Evolutionary conservation across 1,139 yeast species (phyloP), one percentile per base, ranked within the genome.

Genomic region (Kluyveromyces sp.): DNA sequence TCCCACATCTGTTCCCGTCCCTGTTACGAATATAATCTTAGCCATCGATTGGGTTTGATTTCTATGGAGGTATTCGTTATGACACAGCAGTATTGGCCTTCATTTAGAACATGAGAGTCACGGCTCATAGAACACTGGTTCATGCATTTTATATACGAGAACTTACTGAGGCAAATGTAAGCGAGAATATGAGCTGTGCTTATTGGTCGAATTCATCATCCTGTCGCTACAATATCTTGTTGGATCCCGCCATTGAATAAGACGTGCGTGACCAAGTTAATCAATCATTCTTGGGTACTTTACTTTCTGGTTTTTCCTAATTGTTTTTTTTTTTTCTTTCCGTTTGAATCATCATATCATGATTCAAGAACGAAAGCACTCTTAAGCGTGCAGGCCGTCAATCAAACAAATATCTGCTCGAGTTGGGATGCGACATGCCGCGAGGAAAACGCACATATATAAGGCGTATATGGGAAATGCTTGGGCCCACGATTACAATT

Each of bases 1-100:
- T 4, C 68, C 69, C 34, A 64, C 64, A 45, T 64, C 69, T 0
- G 68, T 65, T 43, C 64, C 69, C 3, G 68, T 64, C 4, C 68
- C 68, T 1, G 69, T 63, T 3, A 65, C 54, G 41, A 65, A 65
- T 7, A 64, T 50, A 10, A 35, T 35, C 10, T 35, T 35, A 21
- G 37, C 2, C 37, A 35, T 35, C 2, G 33, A 15, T 15, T 10
- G 8, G 32, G 8, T 30, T 30, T 30, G 32, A 8, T 30, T 30
- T 8, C 32, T 30, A 8, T 30, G 8, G 8, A 30, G 32, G 8
- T 30, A 30, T 30, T 2, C 32, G 7, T 30, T 30, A 30, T 30
- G 32, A 36, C 37, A 15, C 25, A 21, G 25, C 32, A 15, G 21
- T 42, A 36, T 7, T 35, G 7, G 37, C 31, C 31, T 26, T 42